Evolutionary conservation across 2,329 filamentous ascomycete genomes (phyloP).

Genomic region (Sarocladiaceae sp.): DNA sequence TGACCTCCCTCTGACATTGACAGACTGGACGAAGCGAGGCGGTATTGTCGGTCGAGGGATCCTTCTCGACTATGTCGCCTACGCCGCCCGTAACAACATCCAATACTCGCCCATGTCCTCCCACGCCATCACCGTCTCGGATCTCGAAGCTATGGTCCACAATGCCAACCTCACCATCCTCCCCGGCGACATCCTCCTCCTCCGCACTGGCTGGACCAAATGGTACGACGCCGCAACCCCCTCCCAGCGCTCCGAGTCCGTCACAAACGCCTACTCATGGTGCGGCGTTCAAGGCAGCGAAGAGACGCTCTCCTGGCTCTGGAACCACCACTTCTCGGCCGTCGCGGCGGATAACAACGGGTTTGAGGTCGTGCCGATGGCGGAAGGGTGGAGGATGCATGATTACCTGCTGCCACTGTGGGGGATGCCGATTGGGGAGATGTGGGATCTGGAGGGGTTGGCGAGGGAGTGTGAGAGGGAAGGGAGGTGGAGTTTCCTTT

Average conservation of each 20-base stretch:
- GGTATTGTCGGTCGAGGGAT: conserved; percentile 39
- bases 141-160: conserved; percentile 37
- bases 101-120: conserved; percentile 19
- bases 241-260: neutral
- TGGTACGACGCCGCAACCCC: conserved; percentile 1
- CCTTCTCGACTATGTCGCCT: conserved; percentile 47
- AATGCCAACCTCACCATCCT: conserved; percentile 57
- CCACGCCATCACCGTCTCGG: conserved; percentile 7
- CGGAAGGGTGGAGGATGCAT: conserved; percentile 3
- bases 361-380: conserved; percentile 55
- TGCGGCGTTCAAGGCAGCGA: conserved; percentile 39
- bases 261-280: conserved; percentile 2
- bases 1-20: neutral
- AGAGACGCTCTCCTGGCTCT: conserved; percentile 57
- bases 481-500: conserved; percentile 9
- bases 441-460: conserved; percentile 10
- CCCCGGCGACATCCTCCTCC: conserved; percentile 59
- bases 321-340: conserved; percentile 61
- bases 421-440: conserved; percentile 10
- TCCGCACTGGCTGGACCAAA: conserved; percentile 59
- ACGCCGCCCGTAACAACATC: conserved; percentile 42
- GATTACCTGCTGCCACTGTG: conserved; percentile 6
- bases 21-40: conserved; percentile 10
- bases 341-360: conserved; percentile 57
- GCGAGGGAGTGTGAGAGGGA: neutral